These are phyloP conservation scores for Diversispora eburnea DNA, from an alignment of 192 early-diverging fungal species.

Conservation along the genomic window DNA sequence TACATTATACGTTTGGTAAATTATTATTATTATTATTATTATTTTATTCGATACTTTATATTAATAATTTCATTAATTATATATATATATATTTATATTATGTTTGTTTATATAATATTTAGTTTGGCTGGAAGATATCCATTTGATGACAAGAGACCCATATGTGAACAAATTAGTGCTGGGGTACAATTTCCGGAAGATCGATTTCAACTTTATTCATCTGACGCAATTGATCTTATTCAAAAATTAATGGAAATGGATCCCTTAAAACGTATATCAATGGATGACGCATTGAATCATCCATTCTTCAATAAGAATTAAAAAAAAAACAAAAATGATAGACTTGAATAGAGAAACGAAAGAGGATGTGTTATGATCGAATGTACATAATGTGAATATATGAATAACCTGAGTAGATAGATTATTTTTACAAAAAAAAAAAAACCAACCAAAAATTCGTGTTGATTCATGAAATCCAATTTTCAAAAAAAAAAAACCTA, in stretches of 20 bases:
- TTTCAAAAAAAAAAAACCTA: too few relatives aligned
- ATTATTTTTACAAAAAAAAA: too few relatives aligned
- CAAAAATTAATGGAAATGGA: conserved; percentile 10
- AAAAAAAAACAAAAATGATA: too few relatives aligned
- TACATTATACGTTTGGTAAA: conserved; percentile 18
- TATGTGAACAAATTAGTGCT: neutral
- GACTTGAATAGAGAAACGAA: too few relatives aligned
- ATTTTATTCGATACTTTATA: neutral
- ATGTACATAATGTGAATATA: too few relatives aligned
- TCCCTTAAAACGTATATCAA: conserved; percentile 14
- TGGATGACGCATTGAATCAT: conserved; percentile 21
- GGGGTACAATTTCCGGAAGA: conserved; percentile 12
- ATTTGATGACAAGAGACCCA: conserved; percentile 13
- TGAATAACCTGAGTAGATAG: too few relatives aligned
- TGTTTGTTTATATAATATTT: neutral
- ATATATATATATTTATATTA: neutral
- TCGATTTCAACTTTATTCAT: conserved; percentile 5
- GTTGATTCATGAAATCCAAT: too few relatives aligned
- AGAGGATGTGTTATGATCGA: too few relatives aligned
- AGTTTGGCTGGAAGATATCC: conserved; percentile 23
- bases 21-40: neutral
- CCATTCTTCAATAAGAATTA: neutral
- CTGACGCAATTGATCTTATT: conserved; percentile 13
- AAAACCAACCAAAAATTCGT: too few relatives aligned
- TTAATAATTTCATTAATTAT: neutral